Base-by-base conservation (phyloP, 192 early-diverging fungal genomes). In the Coemansia sp. region DNA sequence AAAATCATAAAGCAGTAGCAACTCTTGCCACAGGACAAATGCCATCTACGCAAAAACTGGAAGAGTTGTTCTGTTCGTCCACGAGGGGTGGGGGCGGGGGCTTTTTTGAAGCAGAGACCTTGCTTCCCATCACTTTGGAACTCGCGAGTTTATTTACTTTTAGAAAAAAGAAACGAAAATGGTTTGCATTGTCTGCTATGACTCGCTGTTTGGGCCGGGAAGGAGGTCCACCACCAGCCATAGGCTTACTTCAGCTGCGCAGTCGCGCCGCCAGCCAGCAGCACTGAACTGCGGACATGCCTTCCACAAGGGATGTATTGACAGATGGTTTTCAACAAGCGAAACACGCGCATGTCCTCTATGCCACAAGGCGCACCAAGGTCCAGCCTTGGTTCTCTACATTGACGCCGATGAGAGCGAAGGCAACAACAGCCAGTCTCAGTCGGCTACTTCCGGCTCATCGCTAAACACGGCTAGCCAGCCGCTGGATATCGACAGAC, bases 161-260 rank as follows among this genome's bases (percentile, higher is more conserved):
- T 49, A 21, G 15, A 49, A n/a, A n/a, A n/a, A n/a, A n/a, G 38
- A 38, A 38, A 9, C 38, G 9, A 20, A 49, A 49, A 4, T 20
- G 48, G n/a, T 49, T 16, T 49, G 48, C 48, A 49, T 49, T 21
- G 48, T 49, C 15, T 49, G 48, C 48, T 49, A 49, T 14, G 48
- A 49, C 6, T 5, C 15, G 49, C 18, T 51, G 10, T 15, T 51
- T 23, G 23, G 23, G 12, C 15, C 18, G 6, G 7, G 18, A n/a
- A n/a, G 30, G 30, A n/a, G 30, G 30, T 30, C 30, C 30, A 30
- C 30, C 30, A 30, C 1, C 30, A 18, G 49, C 49, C 39, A 5
- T 11, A 41, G 2, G 39, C 3, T 51, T 23, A 11, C 15, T 15
- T 21, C 15, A 21, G 23, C 23, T 1, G 18, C 15, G 49, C 49